Evolutionary conservation across 495 filamentous ascomycete genomes (phyloP).

Genomic region (Penicillium robsamsonii): DNA sequence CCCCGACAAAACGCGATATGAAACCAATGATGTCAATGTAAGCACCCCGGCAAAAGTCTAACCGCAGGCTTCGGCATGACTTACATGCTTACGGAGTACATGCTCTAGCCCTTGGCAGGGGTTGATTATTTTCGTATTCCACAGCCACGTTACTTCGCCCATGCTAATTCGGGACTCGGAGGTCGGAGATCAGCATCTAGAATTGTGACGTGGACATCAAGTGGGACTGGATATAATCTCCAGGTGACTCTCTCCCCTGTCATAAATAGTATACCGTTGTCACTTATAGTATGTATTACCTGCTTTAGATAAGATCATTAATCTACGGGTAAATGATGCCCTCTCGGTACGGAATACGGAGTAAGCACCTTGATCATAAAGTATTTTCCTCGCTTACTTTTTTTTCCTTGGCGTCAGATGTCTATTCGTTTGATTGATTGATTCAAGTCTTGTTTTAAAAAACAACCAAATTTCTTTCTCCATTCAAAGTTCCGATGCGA

Average conservation of each 20-base stretch:
- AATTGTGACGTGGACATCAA: background rate
- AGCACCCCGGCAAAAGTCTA: background rate
- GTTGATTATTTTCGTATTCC: background rate
- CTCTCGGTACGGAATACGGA: background rate
- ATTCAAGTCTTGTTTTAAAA: no score
- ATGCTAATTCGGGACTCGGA: conserved; percentile 3
- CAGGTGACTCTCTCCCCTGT: background rate
- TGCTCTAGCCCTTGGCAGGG: background rate
- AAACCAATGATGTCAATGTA: background rate
- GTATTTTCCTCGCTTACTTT: no score
- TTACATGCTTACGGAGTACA: background rate
- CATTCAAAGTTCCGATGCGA: no score
- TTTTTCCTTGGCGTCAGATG: background rate
- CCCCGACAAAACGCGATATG: background rate
- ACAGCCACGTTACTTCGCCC: conserved; percentile 4
- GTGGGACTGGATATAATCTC: background rate
- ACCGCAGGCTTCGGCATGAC: background rate
- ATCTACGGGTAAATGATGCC: background rate
- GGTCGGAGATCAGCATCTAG: background rate
- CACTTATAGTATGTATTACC: background rate
- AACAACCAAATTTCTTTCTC: no score
- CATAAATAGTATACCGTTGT: background rate
- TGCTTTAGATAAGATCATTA: background rate
- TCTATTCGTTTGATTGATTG: no score
- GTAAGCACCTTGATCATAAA: background rate